A percentile compares a stretch with the other conserved stretches of the same genome.
These are phyloP conservation scores for Eucalyptus globulus DNA, from an alignment of 345 rosid genomes.

Conservation along the genomic window DNA sequence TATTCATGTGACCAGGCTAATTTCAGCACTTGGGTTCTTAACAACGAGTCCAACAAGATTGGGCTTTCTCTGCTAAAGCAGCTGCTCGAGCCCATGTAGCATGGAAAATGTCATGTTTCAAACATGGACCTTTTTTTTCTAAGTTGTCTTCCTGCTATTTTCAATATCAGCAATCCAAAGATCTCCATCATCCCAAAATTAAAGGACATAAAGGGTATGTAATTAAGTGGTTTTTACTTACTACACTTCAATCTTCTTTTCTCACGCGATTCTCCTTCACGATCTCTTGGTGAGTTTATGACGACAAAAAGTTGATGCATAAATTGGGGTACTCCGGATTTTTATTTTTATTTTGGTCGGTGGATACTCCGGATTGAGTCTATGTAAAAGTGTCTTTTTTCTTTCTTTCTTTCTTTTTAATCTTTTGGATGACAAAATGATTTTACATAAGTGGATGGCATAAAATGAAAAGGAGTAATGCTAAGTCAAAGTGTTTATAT, in stretches of 20 bases:
- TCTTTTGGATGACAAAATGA: not conserved
- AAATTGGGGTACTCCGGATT: not conserved
- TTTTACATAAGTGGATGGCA: not conserved
- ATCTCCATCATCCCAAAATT: not conserved
- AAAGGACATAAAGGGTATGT: not conserved
- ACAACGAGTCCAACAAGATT: not conserved
- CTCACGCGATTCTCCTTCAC: not conserved
- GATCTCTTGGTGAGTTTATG: not conserved
- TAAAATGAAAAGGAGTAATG: not conserved
- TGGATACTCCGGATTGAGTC: not conserved
- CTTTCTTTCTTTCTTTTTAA: not conserved
- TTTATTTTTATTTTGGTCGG: too few relatives aligned
- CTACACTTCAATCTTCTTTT: rapidly evolving
- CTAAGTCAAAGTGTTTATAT: not conserved
- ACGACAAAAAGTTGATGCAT: not conserved
- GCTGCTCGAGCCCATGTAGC: not conserved
- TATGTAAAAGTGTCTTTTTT: not conserved
- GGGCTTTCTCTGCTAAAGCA: not conserved
- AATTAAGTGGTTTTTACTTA: not conserved
- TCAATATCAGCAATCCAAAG: not conserved
- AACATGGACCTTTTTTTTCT: not conserved
- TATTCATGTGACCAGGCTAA: not conserved
- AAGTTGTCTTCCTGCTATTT: not conserved
- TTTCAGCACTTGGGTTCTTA: not conserved
- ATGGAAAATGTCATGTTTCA: not conserved